phyloP scores from a whole-genome alignment of 495 filamentous ascomycete genomes.

The Aspergillus mulundensis region DNA sequence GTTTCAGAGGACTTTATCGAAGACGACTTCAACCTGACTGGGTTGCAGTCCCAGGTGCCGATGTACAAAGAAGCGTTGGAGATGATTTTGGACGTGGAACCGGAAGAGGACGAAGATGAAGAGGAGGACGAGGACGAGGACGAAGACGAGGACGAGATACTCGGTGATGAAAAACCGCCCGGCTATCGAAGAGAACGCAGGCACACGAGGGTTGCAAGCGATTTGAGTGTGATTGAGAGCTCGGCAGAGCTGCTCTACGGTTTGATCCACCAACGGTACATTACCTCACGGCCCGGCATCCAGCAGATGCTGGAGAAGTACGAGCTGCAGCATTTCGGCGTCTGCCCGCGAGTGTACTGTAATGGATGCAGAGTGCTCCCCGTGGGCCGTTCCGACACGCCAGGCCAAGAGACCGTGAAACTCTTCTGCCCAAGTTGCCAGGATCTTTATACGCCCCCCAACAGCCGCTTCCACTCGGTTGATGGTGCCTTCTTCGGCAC shows the following conservation, averaged over 20 bases:
- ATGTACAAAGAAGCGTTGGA: conserved; percentile 98
- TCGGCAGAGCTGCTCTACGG: conserved; percentile 97
- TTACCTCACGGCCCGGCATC: conserved; percentile 94
- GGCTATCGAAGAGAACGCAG: conserved; percentile 66
- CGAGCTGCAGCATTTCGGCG: conserved; percentile 89
- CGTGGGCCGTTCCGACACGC: conserved; percentile 87
- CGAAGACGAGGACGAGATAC: conserved; percentile 71
- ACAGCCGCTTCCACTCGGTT: conserved; percentile 95
- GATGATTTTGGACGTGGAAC: conserved; percentile 98
- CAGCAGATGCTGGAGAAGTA: conserved; percentile 99
- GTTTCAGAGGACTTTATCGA: conserved; percentile 99
- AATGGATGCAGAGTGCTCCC: conserved; percentile 82
- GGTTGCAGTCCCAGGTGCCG: conserved; percentile 87
- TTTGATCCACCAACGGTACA: conserved; percentile 96
- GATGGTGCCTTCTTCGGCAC: conserved; percentile 98
- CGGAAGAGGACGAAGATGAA: conserved; percentile 84
- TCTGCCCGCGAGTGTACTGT: conserved; percentile 87
- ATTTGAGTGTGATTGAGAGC: conserved; percentile 91
- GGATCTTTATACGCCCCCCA: conserved; percentile 95
- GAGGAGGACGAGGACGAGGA: conserved; percentile 73
- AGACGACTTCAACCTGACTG: conserved; percentile 98
- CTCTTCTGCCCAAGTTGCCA: conserved; percentile 96
- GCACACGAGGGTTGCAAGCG: conserved; percentile 82
- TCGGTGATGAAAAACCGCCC: conserved; percentile 59
- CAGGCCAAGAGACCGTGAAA: conserved; percentile 96